Base-by-base conservation (phyloP, 1,284 basidiomycete species). In the Chalciporus sp. region DNA sequence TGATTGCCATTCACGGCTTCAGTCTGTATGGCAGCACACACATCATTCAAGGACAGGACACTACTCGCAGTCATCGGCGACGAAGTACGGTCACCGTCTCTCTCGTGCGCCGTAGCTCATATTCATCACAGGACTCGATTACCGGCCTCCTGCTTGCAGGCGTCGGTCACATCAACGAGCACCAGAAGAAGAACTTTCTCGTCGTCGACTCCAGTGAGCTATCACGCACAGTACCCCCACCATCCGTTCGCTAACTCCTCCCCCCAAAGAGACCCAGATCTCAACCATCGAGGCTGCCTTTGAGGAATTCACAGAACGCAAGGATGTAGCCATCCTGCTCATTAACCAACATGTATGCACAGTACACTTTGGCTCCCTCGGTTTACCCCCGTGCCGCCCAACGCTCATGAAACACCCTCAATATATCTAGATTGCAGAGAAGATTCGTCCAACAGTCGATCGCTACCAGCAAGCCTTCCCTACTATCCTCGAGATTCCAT, bases 381-480 rank as follows among this genome's bases (percentile, higher is more conserved):
- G 26, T 40, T 43, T 43, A 53, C 44, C 23, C 11, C 31, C 17
- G 27, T 23, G 26, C 47, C 35, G n/a, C 17, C 20, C 35, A 7
- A 39, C 43, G 23, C 55, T 60, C 49, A 66, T 44, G 44, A 55
- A 31, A 55, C 50, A 19, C 52, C 46, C 52, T 43, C 10, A 47
- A 49, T 59, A 49, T 60, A 45, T 58, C 52, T 62, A 97, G 95
- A 80, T 98, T 63, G 95, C 95, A 46, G 97, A 99, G 77, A 94
- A 92, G 80, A 99, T 99, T 64, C 80, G 97, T 47, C 94, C 95
- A 0, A 86, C 92, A 2, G 94, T 99, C 16, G 97, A 99, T 74
- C 88, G 88, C 62, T 99, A 99, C 71, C 88, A 92, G 58, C 91
- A 95, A 70, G 88, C 96, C 0, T 99, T 99, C 77, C 97, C 97